Evolutionary conservation across 257 asterid genomes (phyloP).

Genomic region (Salvia miltiorrhiza): DNA sequence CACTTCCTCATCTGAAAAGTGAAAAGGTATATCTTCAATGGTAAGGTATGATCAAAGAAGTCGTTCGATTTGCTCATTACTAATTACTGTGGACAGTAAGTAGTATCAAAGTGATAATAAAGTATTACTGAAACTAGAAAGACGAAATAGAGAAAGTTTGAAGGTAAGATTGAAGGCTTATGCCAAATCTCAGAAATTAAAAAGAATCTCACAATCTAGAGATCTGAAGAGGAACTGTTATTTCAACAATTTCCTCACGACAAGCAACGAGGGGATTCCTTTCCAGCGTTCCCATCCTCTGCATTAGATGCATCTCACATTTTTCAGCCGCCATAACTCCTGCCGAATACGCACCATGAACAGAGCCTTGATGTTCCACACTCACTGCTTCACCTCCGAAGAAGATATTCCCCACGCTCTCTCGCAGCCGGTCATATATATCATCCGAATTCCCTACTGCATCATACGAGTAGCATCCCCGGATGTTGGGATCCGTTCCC

Average conservation of each 20-base stretch:
- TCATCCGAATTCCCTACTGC: slow-evolving; percentile 88
- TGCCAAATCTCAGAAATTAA: background rate
- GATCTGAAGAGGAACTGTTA: slow-evolving; percentile 76
- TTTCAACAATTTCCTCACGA: slow-evolving; percentile 65
- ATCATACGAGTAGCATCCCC: slow-evolving; percentile 91
- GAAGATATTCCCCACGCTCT: slow-evolving; percentile 80
- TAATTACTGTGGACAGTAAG: no score
- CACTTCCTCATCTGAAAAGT: no score
- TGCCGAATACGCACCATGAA: slow-evolving; percentile 97
- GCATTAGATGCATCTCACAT: slow-evolving; percentile 62
- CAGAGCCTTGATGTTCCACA: slow-evolving; percentile 94
- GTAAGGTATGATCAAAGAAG: no score
- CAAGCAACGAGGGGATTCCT: slow-evolving; percentile 55
- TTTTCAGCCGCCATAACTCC: slow-evolving; percentile 87
- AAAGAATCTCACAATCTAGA: slow-evolving; percentile 53
- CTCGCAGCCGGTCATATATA: slow-evolving; percentile 81
- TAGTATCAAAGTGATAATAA: no score
- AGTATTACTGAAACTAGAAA: no score
- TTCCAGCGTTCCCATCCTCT: slow-evolving; percentile 55
- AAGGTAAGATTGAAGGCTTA: background rate
- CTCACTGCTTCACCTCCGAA: slow-evolving; percentile 98
- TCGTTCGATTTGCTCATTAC: no score
- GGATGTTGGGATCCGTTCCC: slow-evolving; percentile 85
- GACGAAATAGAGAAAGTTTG: no score
- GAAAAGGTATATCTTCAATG: no score